A percentile compares a stretch with the other conserved stretches of the same genome.
Evolutionary conservation across 768 basidiomycete genomes (phyloP).

Genomic region (Suillus variegatus): DNA sequence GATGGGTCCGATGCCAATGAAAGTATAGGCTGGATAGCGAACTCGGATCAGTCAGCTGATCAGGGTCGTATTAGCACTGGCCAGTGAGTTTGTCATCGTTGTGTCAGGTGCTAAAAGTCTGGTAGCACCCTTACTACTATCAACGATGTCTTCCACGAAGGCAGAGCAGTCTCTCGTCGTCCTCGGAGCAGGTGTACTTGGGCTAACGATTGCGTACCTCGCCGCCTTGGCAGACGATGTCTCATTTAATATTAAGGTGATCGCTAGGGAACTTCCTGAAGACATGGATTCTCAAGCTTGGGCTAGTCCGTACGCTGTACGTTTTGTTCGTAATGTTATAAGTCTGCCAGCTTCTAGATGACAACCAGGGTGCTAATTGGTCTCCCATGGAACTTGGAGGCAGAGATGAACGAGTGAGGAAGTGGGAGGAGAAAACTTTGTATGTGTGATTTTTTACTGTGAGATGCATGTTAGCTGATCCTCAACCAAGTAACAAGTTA

Average conservation of each 20-base stretch:
- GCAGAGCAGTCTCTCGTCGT: conserved; percentile 27
- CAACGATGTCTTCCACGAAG: conserved; percentile 2
- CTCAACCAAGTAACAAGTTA: conserved; percentile 39
- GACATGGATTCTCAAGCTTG: conserved; percentile 45
- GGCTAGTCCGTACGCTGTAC: conserved; percentile 53
- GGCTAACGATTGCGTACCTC: conserved; percentile 38
- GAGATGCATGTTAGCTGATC: conserved; percentile 10
- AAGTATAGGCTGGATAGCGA: too few relatives aligned
- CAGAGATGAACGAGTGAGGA: conserved; percentile 32
- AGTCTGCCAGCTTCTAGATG: not conserved
- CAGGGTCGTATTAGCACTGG: too few relatives aligned
- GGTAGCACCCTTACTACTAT: not conserved
- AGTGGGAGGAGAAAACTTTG: conserved; percentile 47
- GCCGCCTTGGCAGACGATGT: conserved; percentile 24
- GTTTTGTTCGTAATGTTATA: conserved; percentile 14
- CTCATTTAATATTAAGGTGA: conserved; percentile 24
- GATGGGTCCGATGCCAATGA: too few relatives aligned
- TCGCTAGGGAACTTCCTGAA: conserved; percentile 39
- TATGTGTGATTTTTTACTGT: conserved; percentile 24
- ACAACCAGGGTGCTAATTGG: conserved; percentile 47
- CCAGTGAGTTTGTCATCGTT: too few relatives aligned
- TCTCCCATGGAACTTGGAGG: conserved; percentile 42
- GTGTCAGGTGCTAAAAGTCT: too few relatives aligned
- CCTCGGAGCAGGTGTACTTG: conserved; percentile 44
- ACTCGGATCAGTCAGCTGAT: too few relatives aligned